phyloP scores from a whole-genome alignment of 2,329 filamentous ascomycete species.

The Fusarium udum region DNA sequence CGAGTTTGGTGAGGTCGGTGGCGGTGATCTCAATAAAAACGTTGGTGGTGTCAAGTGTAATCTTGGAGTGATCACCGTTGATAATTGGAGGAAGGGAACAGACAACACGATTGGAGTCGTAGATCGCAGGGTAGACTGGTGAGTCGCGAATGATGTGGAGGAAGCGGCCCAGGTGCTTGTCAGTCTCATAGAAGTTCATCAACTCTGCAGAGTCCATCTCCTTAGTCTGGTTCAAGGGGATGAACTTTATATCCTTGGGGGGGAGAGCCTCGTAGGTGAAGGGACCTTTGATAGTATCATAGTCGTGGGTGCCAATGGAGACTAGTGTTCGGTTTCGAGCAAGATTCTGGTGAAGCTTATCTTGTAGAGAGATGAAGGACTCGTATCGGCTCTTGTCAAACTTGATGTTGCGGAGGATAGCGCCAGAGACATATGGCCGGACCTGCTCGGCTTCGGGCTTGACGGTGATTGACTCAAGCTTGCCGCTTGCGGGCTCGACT shows the following conservation, averaged over 20 bases:
- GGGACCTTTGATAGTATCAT: constrained; percentile 91
- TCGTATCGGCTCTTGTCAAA: constrained; percentile 93
- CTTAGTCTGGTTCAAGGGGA: constrained; percentile 89
- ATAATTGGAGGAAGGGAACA: constrained; percentile 98
- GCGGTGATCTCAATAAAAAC: constrained; percentile 98
- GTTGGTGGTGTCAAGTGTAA: constrained; percentile 88
- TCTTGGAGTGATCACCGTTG: constrained; percentile 97
- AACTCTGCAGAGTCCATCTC: constrained; percentile 87
- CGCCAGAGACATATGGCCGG: constrained; percentile 87
- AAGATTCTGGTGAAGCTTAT: constrained; percentile 97
- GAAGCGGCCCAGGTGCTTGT: constrained; percentile 89
- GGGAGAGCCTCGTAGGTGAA: constrained; percentile 95
- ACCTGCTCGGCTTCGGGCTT: constrained; percentile 78
- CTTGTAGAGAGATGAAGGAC: constrained; percentile 96
- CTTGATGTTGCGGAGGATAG: constrained; percentile 87
- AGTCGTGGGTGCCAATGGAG: constrained; percentile 96
- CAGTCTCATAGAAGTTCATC: constrained; percentile 95
- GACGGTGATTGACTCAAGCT: constrained; percentile 84
- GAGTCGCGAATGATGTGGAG: constrained; percentile 95
- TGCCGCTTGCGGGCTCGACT: constrained; percentile 74
- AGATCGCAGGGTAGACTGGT: constrained; percentile 94
- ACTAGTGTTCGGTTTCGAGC: constrained; percentile 92
- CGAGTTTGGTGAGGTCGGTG: constrained; percentile 93
- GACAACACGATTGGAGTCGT: constrained; percentile 85
- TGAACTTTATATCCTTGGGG: constrained; percentile 92